Base-by-base conservation (phyloP, 169 alveolate species). In the Eimeria zaria region DNA sequence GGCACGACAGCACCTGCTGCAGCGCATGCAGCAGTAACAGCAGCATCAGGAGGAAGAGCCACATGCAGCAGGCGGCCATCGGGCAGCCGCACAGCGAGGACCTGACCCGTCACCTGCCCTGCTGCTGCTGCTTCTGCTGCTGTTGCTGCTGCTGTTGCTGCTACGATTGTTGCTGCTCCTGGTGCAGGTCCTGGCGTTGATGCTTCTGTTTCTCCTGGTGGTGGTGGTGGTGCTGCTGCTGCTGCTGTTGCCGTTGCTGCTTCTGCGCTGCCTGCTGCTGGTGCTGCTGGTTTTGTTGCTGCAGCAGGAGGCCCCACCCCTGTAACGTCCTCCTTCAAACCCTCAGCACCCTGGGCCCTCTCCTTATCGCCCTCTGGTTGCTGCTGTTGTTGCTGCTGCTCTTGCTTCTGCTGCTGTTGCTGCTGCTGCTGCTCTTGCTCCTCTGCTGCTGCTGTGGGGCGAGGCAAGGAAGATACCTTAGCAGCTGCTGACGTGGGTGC, bases 21-120 rank as follows among this genome's bases (percentile, higher is more conserved):
- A 30, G 74, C 55, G 22, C n/a, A 14, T 30, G 73, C 33, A 8
- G 48, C 91, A 85, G 76, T 74, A 18, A 60, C 76, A 30, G 74
- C 92, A 33, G 53, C 92, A 30, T 60, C 92, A 7, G 80, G 62
- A 1, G 89, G 89, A 46, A 81, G 73, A 51, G 71, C n/a, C 73
- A 81, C 89, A 81, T 51, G 89, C 16, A 81, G 64, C 48, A 81
- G 73, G 20, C 89, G 64, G 20, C 89, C 89, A 46, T 81, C 89
- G 44, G 89, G 89, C 27, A 81, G 89, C 46, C 71, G 89, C 22
- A 81, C n/a, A 27, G 64, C 89, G 51, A 81, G 73, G 27, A 81
- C 62, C 89, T 76, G 87, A 12, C 87, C 60, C 12, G 64, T 46
- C 11, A 11, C 62, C 22, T 58, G 33, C 1, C 41, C 33, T 24